phyloP scores from a whole-genome alignment of 2,329 filamentous ascomycete species.

The Graphium sp. region DNA sequence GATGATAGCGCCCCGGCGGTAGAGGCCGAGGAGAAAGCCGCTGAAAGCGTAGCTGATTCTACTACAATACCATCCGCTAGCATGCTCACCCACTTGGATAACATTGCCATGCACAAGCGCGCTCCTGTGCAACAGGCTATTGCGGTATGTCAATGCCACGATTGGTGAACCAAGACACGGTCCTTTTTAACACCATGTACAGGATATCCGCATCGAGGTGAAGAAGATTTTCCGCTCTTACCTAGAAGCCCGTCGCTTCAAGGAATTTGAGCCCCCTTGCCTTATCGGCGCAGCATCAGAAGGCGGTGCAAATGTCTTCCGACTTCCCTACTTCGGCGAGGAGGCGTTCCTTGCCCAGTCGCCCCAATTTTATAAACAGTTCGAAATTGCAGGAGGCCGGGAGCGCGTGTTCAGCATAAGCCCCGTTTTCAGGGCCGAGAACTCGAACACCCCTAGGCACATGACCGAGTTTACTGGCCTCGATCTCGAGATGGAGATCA shows the following conservation, averaged over 20 bases:
- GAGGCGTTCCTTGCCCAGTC: constrained; percentile 67
- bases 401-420: constrained; percentile 66
- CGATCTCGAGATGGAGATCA: constrained; percentile 81
- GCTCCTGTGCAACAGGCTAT: constrained; percentile 84
- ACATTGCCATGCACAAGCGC: constrained; percentile 83
- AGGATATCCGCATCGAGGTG: constrained; percentile 34
- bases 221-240: constrained; percentile 63
- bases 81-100: constrained; percentile 74
- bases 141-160: too few species aligned
- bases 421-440: constrained; percentile 73
- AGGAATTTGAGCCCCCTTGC: constrained; percentile 77
- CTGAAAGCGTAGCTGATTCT: constrained; percentile 15
- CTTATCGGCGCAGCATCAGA: constrained; percentile 82
- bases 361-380: constrained; percentile 79
- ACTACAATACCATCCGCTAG: constrained; percentile 51
- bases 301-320: constrained; percentile 84
- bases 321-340: constrained; percentile 75
- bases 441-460: constrained; percentile 70
- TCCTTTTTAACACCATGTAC: constrained; percentile 1
- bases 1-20: constrained; percentile 27
- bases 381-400: constrained; percentile 64
- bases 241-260: constrained; percentile 57
- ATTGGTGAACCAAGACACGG: too few species aligned
- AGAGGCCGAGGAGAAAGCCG: constrained; percentile 23
- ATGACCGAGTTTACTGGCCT: constrained; percentile 83